These are phyloP conservation scores for Fomitopsis betulina DNA, from an alignment of 1,284 basidiomycete genomes.

Conservation along the genomic window DNA sequence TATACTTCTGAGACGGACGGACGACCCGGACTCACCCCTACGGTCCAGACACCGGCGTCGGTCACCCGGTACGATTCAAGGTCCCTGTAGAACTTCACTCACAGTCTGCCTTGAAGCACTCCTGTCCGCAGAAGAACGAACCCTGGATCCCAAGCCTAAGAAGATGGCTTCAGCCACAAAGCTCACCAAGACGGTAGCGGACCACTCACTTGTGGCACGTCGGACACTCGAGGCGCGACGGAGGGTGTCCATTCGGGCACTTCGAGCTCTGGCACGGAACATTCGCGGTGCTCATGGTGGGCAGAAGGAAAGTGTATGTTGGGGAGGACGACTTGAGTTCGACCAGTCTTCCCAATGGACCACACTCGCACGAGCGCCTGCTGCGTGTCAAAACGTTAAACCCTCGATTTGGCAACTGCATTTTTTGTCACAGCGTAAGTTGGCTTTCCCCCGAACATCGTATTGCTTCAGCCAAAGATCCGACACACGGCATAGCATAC, in stretches of 20 bases:
- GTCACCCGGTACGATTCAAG: neutral
- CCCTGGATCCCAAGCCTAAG: constrained; percentile 72
- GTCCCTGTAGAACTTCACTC: constrained; percentile 28
- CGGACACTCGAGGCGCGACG: constrained; percentile 75
- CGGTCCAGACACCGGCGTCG: neutral
- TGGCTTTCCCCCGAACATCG: too few species aligned
- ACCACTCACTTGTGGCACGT: constrained; percentile 71
- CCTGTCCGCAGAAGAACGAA: constrained; percentile 81
- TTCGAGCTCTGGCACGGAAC: constrained; percentile 61
- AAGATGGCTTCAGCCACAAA: constrained; percentile 9
- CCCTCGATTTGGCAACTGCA: too few species aligned
- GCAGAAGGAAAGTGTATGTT: neutral
- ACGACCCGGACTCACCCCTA: constrained; percentile 40
- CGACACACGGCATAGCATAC: too few species aligned
- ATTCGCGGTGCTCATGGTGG: constrained; percentile 25
- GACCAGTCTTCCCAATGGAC: neutral
- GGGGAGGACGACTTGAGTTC: neutral
- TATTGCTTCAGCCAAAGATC: too few species aligned
- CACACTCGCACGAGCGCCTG: neutral
- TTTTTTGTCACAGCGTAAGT: too few species aligned
- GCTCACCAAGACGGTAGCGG: constrained; percentile 3
- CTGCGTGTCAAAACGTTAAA: neutral
- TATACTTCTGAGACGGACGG: constrained; percentile 1
- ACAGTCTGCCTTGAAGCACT: constrained; percentile 85
- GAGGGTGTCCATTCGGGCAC: constrained; percentile 73